Base-by-base conservation (phyloP, 163 green algal species). In the Trebouxiophyceae sp. region DNA sequence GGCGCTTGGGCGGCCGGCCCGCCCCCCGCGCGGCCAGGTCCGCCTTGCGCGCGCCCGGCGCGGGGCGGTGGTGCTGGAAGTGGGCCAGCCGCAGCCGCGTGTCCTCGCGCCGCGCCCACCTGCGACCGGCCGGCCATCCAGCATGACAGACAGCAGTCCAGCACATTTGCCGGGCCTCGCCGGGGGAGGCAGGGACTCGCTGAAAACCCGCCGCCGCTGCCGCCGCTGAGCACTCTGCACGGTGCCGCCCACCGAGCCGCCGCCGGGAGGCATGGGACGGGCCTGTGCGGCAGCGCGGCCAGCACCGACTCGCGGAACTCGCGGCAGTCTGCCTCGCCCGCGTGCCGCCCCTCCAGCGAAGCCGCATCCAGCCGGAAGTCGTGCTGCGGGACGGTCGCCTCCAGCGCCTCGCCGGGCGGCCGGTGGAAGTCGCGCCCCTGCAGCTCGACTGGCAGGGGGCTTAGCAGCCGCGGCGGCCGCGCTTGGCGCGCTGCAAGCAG, bases 291-390 rank as follows among this genome's bases (percentile, higher is more conserved):
- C 75, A 97, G 76, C 20, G 76, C 78, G 8, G 75, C 62, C 67
- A 96, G 74, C 56, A 95, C 66, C 20, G 83, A 85, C 60, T 89
- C 75, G 6, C 86, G 78, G 76, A 90, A 96, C 26, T 92, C 86
- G n/a, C 88, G 71, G 75, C 89, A 96, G 20, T 84, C 91, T 0
- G 77, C 74, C 83, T 98, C 92, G 26, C 91, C 89, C 70, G 92
- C 95, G 67, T 97, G 88, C 2, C 83, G 77, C 0, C 73, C 75
- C 57, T 81, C 77, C 33, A 95, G 73, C 33, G 81, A 71, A 34
- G 81, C 73, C 3, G 87, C 87, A 33, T 86, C 72, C 47, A 95
- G 77, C 66, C 77, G 77, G 79, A 89, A 95, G 69, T 95, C 83
- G 68, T 94, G 77, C 78, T 93, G 84, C 2, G 84, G 82, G 29